phyloP scores from a whole-genome alignment of 1,284 basidiomycete species.

The Peniophora sp. region DNA sequence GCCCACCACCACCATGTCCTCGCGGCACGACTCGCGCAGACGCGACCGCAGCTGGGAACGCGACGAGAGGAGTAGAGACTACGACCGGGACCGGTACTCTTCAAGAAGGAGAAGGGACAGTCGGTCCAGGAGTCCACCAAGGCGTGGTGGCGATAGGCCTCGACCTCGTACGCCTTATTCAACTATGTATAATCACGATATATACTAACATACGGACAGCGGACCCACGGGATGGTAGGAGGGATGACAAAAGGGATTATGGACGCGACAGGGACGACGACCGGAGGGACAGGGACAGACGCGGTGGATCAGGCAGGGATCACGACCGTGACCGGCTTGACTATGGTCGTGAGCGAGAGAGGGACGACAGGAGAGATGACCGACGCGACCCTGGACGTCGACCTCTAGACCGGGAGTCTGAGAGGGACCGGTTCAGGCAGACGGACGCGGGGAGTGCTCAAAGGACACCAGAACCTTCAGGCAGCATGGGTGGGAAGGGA shows the following conservation, averaged over 20 bases:
- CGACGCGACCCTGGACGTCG: conserved; percentile 15
- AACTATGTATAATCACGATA: too few relatives aligned
- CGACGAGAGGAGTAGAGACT: conserved; percentile 23
- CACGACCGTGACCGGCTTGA: conserved; percentile 14
- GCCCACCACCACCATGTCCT: conserved; percentile 30
- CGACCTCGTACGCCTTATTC: conserved; percentile 21
- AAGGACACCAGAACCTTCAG: conserved; percentile 4
- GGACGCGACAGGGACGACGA: conserved; percentile 24
- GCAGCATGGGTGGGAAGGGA: conserved; percentile 1
- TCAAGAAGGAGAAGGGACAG: conserved; percentile 26
- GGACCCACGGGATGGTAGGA: conserved; percentile 27
- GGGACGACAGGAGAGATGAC: conserved; percentile 2
- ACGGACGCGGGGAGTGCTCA: conserved; percentile 9
- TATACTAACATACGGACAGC: conserved; percentile 17
- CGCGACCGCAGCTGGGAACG: conserved; percentile 66
- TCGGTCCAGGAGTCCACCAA: conserved; percentile 62
- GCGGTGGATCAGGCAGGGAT: conserved; percentile 16
- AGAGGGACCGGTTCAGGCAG: conserved; percentile 15
- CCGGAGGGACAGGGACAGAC: conserved; percentile 26
- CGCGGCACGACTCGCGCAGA: conserved; percentile 44
- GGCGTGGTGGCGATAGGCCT: conserved; percentile 37
- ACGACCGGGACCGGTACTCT: conserved; percentile 1
- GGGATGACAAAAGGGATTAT: conserved; percentile 25
- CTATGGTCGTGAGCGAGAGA: conserved; percentile 6
- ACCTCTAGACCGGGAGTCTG: conserved; percentile 14